Evolutionary conservation across 2,329 filamentous ascomycete species (phyloP).

Genomic region (Fusarium brachygibbosum): DNA sequence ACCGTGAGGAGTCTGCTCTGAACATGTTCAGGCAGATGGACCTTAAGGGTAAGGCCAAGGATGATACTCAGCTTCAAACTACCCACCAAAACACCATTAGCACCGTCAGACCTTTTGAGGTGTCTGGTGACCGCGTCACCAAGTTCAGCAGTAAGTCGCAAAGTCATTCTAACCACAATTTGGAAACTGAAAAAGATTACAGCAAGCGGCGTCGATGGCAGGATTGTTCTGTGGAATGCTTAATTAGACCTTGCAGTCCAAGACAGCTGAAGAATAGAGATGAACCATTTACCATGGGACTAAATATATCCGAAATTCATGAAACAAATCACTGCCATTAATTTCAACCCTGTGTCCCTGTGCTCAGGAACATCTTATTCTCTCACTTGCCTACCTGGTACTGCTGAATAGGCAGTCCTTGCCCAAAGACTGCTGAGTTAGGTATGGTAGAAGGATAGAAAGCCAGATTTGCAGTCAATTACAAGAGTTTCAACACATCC

Average conservation of each 20-base stretch:
- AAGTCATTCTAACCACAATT: not conserved
- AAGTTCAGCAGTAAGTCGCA: slow-evolving; percentile 87
- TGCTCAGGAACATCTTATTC: not conserved
- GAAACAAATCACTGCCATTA: not conserved
- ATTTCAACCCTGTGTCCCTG: not conserved
- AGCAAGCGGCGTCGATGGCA: slow-evolving; percentile 87
- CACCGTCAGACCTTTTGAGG: slow-evolving; percentile 82
- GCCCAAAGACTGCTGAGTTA: too few species aligned
- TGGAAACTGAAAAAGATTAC: slow-evolving; percentile 46
- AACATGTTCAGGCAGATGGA: slow-evolving; percentile 99
- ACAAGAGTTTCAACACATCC: too few species aligned
- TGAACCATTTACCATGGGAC: not conserved
- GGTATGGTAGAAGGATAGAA: not conserved
- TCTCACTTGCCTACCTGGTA: not conserved
- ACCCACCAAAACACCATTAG: slow-evolving; percentile 97
- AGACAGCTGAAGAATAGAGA: slow-evolving; percentile 10
- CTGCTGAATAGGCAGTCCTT: not conserved
- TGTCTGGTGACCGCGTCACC: slow-evolving; percentile 71
- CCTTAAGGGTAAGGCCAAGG: slow-evolving; percentile 90
- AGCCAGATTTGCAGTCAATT: too few species aligned
- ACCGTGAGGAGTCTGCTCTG: slow-evolving; percentile 89
- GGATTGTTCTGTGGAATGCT: slow-evolving; percentile 82
- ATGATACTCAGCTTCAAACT: slow-evolving; percentile 94
- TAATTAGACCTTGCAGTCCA: slow-evolving; percentile 57
- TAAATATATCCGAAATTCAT: not conserved